Base-by-base conservation (phyloP, 2,329 filamentous ascomycete species). In the Aureobasidium sp. region DNA sequence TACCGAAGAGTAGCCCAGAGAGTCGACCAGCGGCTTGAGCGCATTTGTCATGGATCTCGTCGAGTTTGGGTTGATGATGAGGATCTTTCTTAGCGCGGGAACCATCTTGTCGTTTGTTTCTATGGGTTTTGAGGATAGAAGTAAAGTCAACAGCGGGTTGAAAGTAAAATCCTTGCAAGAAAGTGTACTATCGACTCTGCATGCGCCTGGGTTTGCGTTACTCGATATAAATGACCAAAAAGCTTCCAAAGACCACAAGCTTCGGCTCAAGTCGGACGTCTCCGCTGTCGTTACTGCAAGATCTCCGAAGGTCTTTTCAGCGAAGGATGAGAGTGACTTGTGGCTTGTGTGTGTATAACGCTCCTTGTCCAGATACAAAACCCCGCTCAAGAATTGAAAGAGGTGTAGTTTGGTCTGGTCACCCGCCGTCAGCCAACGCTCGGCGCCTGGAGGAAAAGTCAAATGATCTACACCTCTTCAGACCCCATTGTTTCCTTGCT, bases 61-160 rank as follows among this genome's bases (percentile, higher is more conserved):
- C 2, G 88, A 91, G 75, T 94, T 94, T 37, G 90, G 89, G 70
- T 94, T 93, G 68, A 93, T 80, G 64, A 93, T 78, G 44, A 93
- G 80, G 65, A 92, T 84, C 34, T 60, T 60, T 51, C 57, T 49
- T 11, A 60, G 27, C 34, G 57, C 57, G 25, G 45, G 57, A 31
- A 60, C 57, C 57, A 60, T 60, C 34, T 48, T 60, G 57, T 59
- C 27, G 56, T 34, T 41, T 49, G 20, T 31, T 37, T 36, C 8
- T 37, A 25, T 27, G 31, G 14, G 5, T 25, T 14, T 17, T 8
- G 22, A 39, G 14, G 5, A 7, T 14, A 11, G 27, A n/a, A 31
- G 9, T 47, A 48, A 41, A 27, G 31, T 37, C 34, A 36, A 15
- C 49, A 15, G 56, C 29, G 6, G 3, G 2, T 14, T 48, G 44